Evolutionary conservation across 495 filamentous ascomycete genomes (phyloP).

Genomic region (Hypoxylon rickii): DNA sequence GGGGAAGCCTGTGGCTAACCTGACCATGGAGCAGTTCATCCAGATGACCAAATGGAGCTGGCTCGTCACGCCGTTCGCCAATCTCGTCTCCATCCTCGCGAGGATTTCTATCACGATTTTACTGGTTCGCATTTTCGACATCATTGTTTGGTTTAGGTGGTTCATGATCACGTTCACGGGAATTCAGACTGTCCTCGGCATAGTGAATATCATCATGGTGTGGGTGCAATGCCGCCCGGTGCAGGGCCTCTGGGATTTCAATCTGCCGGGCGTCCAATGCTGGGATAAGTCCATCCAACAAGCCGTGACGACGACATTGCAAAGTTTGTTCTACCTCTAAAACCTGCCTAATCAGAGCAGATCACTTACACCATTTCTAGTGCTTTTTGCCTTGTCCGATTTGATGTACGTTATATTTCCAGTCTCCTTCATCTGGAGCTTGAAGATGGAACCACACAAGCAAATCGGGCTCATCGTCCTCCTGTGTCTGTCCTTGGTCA

Average conservation of each 20-base stretch:
- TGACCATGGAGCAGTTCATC: constrained; percentile 7
- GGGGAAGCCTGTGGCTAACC: constrained; percentile 1
- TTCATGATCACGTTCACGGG: constrained; percentile 15
- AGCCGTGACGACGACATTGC: background rate
- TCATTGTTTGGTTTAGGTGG: constrained; percentile 22
- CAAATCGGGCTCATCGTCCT: background rate
- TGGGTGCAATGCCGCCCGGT: background rate
- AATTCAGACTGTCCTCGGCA: background rate
- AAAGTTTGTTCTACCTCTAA: background rate
- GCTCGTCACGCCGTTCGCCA: background rate
- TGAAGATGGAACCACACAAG: background rate
- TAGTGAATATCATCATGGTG: background rate
- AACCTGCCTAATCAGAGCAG: background rate
- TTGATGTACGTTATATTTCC: background rate
- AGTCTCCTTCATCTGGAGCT: background rate
- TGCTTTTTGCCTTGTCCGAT: background rate
- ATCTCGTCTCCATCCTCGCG: background rate
- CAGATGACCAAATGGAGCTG: constrained; percentile 1
- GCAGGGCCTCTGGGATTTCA: background rate
- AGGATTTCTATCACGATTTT: constrained; percentile 21
- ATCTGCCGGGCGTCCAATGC: background rate
- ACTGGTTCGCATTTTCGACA: constrained; percentile 18
- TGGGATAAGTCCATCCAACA: background rate
- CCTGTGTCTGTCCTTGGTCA: background rate
- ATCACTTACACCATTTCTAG: background rate